Conservation (phyloP, 1,139 yeast species). For the Geotrichum histeridarum region DNA sequence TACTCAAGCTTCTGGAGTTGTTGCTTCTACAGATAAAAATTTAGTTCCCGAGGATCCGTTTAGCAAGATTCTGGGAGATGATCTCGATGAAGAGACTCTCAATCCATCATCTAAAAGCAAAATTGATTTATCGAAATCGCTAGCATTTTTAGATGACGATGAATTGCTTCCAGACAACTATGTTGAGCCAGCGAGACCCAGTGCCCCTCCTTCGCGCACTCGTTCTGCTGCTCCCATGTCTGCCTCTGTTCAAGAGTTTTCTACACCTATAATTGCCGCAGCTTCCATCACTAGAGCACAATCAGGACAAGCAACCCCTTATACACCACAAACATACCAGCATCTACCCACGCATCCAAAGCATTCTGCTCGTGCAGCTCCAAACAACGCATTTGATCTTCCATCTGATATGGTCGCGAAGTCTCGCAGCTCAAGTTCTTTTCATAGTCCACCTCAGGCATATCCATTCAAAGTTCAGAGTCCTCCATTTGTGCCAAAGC, state of each 20-base stretch:
- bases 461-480: conserved; percentile 14
- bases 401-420: conserved; percentile 53
- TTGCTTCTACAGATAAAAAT: neutral
- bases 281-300: neutral
- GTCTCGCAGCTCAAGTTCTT: conserved; percentile 17
- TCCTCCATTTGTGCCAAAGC: conserved; percentile 14
- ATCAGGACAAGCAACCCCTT: neutral
- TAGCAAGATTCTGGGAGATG: conserved; percentile 20
- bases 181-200: conserved; percentile 17
- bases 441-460: conserved; percentile 2
- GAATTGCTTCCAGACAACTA: conserved; percentile 44
- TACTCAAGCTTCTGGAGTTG: neutral
- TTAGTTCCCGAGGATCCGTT: conserved; percentile 22
- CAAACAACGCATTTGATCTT: conserved; percentile 52
- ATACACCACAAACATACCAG: neutral
- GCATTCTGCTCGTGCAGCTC: conserved; percentile 15
- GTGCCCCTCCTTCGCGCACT: conserved; percentile 1
- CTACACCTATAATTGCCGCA: neutral
- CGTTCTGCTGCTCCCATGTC: conserved; percentile 1
- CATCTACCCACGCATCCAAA: neutral
- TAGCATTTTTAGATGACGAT: conserved; percentile 46
- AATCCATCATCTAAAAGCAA: conserved; percentile 1
- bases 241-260: neutral
- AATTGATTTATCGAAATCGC: conserved; percentile 22
- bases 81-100: conserved; percentile 12